Evolutionary conservation across 805 yeast species (phyloP).

Genomic region (Pichia gijzeniarum): DNA sequence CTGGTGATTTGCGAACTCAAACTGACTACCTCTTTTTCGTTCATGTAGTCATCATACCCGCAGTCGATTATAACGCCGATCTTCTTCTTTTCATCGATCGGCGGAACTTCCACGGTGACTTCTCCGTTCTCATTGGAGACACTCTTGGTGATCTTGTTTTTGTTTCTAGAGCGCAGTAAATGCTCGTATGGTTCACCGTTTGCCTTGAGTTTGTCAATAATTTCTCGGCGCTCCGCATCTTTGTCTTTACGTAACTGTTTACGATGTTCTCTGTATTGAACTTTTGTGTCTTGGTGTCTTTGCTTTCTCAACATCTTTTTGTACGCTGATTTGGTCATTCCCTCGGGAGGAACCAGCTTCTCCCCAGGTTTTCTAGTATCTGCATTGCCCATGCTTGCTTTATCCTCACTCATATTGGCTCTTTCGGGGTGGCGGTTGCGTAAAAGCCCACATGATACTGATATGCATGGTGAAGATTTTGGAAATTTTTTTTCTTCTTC

Average conservation of each 20-base stretch:
- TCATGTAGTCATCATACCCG: constrained; percentile 86
- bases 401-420: too few species aligned
- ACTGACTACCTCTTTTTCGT: constrained; percentile 60
- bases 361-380: constrained; percentile 13
- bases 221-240: constrained; percentile 26
- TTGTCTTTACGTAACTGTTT: constrained; percentile 48
- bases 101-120: constrained; percentile 36
- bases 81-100: constrained; percentile 5
- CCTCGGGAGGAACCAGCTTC: constrained; percentile 53
- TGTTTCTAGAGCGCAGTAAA: constrained; percentile 28
- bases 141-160: constrained; percentile 21
- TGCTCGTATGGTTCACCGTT: constrained; percentile 33
- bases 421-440: too few species aligned
- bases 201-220: constrained; percentile 31
- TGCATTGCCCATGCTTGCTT: constrained; percentile 3
- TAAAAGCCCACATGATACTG: too few species aligned
- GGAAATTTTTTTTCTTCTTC: background rate
- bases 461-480: too few species aligned
- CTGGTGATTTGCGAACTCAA: constrained; percentile 76
- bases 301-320: constrained; percentile 54
- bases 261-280: constrained; percentile 46
- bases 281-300: constrained; percentile 60
- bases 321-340: constrained; percentile 83
- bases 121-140: constrained; percentile 38
- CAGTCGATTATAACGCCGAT: constrained; percentile 69